Base-by-base conservation (phyloP, 169 alveolate genomes). In the Plasmodium knowlesi region DNA sequence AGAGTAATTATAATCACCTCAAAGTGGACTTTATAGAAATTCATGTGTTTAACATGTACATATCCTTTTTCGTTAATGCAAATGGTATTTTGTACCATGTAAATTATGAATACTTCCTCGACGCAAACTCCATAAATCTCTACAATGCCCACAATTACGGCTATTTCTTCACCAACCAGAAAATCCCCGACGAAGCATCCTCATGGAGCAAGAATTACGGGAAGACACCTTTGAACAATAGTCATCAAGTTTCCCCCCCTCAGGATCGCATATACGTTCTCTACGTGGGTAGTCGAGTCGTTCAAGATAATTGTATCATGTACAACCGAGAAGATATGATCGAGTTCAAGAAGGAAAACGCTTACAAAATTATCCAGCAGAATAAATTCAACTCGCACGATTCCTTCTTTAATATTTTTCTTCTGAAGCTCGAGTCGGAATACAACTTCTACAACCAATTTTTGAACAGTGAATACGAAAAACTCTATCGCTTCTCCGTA, bases 101-200 rank as follows among this genome's bases (percentile, higher is more conserved):
- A 0, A 88, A 88, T 78, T 76, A 78, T 30, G 93, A 88, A 9
- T 34, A n/a, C 30, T 78, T 76, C 50, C 71, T 76, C 30, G 46
- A 88, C 39, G 61, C 39, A 0, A 41, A 57, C 46, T 76, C 70
- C 19, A 3, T 88, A 4, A 50, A 5, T 2, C 70, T 78, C n/a
- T 88, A 78, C 46, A 88, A 88, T n/a, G 71, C 83, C 3, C 57
- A 88, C 81, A 88, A 88, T 46, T 88, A 88, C 57, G 93, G 93
- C 10, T 88, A 88, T 25, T 88, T 88, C 81, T 88, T 88, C 81
- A 88, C 86, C 16, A 88, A 88, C 32, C 93, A 88, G 70, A 71
- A 78, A 30, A 54, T 88, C n/a, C 32, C 70, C 6, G n/a, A 39
- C 37, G 83, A 74, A 10, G 4, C 61, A 0, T 50, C 61, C 19